Evolutionary conservation across 2,329 filamentous ascomycete genomes (phyloP), one percentile per base, ranked within the genome.

Genomic region (Fusarium nodosum): DNA sequence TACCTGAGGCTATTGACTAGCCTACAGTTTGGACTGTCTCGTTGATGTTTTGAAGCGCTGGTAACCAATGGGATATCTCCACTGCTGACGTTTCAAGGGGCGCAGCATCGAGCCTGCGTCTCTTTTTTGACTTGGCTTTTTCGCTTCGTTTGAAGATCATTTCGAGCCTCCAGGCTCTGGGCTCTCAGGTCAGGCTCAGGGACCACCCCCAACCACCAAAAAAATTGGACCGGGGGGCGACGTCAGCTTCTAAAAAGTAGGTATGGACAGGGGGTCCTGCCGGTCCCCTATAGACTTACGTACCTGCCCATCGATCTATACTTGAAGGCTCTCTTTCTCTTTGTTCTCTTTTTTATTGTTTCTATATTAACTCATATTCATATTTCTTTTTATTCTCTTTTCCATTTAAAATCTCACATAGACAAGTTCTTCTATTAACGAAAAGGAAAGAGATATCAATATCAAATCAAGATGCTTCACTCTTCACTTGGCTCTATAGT

Each of bases 21-120:
- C 48, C 33, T 51, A n/a, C n/a, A 38, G 34, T 57, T 57, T 69
- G 66, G 64, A 44, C 44, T 44, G 64, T 66, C 65, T 69, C 60
- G 52, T 45, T 26, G 33, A 48, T 24, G 67, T 69, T 68, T 51
- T 71, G 59, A 65, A 60, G 54, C 47, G 18, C 18, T 51, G 33
- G 45, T 36, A 55, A 50, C 44, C 59, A 68, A 64, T 28, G 24
- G 31, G 22, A 31, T 16, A 55, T 46, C 50, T 64, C 58, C 72
- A 74, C 71, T 73, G 72, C 72, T 74, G 72, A 74, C 72, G 72
- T 73, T 61, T 72, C 70, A 45, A 39, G 72, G 72, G 72, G 72
- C 72, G 68, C 72, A 74, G 72, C 60, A 67, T 55, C 61, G 24
- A 46, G 47, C 36, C 51, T 50, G 46, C 50, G 26, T 31, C 52